phyloP scores from a whole-genome alignment of 345 rosid species.

The Bretschneidera sinensis region DNA sequence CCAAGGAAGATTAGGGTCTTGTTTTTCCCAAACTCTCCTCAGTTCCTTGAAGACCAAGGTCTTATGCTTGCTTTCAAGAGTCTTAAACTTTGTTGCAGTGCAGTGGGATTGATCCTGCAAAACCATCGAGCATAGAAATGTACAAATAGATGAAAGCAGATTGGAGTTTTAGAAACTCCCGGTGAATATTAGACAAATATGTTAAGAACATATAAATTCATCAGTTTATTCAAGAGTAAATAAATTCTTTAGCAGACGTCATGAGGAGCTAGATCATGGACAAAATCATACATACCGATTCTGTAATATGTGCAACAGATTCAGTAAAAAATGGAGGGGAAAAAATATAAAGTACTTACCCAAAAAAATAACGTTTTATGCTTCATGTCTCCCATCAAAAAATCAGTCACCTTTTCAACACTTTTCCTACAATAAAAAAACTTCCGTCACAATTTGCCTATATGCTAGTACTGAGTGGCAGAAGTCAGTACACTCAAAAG shows the following conservation, averaged over 20 bases:
- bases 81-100: conserved; percentile 39
- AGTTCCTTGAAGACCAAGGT: conserved; percentile 70
- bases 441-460: no score
- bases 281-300: neutral
- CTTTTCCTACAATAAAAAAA: conserved; percentile 42
- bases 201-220: neutral
- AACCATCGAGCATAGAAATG: neutral
- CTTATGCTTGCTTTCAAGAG: conserved; percentile 71
- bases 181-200: neutral
- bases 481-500: no score
- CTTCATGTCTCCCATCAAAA: conserved; percentile 74
- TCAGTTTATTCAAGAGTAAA: no score
- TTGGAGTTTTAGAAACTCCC: conserved; percentile 4
- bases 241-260: no score
- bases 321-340: no score
- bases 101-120: conserved; percentile 70
- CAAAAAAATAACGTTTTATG: conserved; percentile 71
- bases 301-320: neutral
- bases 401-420: conserved; percentile 48
- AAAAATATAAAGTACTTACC: conserved; percentile 35
- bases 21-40: conserved; percentile 63
- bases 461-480: no score
- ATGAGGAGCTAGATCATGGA: no score
- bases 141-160: conserved; percentile 1
- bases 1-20: conserved; percentile 63